phyloP scores from a whole-genome alignment of 352 stramenopile species.

The Pythium oligandrum region DNA sequence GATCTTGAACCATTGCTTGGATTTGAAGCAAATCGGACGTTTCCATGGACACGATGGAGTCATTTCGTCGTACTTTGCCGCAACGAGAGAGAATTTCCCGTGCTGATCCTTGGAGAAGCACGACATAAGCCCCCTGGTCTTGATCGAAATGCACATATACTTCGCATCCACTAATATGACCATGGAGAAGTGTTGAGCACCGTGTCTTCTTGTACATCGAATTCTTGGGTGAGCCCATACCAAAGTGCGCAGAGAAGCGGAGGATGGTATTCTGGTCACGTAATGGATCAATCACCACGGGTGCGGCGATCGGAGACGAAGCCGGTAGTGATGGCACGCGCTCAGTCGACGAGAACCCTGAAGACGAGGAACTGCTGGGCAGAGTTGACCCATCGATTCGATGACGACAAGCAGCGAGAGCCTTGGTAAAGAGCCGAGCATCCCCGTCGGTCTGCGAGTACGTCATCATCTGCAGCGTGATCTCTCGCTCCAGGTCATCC shows the following conservation, averaged over 20 bases:
- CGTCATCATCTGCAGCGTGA: slow-evolving; percentile 34
- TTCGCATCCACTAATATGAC: slow-evolving; percentile 43
- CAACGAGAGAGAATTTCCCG: slow-evolving; percentile 49
- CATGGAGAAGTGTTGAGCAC: slow-evolving; percentile 37
- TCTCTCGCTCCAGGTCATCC: slow-evolving; percentile 44
- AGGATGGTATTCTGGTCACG: slow-evolving; percentile 44
- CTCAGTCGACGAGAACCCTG: slow-evolving; percentile 1
- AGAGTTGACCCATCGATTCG: slow-evolving; percentile 15
- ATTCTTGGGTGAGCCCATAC: slow-evolving; percentile 21
- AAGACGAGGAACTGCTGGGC: background rate
- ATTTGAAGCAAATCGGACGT: slow-evolving; percentile 37
- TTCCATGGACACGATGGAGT: slow-evolving; percentile 23
- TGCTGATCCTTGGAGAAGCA: slow-evolving; percentile 37
- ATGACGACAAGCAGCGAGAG: slow-evolving; percentile 35
- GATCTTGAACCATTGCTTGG: slow-evolving; percentile 37
- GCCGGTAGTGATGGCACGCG: slow-evolving; percentile 29
- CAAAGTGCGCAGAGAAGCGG: slow-evolving; percentile 42
- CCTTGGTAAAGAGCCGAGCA: slow-evolving; percentile 34
- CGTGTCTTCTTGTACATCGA: slow-evolving; percentile 25
- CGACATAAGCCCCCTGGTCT: slow-evolving; percentile 38
- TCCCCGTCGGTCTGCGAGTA: slow-evolving; percentile 29
- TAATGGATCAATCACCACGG: slow-evolving; percentile 33
- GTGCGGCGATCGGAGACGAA: slow-evolving; percentile 35
- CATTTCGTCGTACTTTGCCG: slow-evolving; percentile 30
- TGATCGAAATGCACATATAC: slow-evolving; percentile 58